Evolutionary conservation across 495 filamentous ascomycete species (phyloP), one percentile per base, ranked within the genome.

Genomic region (Aspergillus incahuasiensis): DNA sequence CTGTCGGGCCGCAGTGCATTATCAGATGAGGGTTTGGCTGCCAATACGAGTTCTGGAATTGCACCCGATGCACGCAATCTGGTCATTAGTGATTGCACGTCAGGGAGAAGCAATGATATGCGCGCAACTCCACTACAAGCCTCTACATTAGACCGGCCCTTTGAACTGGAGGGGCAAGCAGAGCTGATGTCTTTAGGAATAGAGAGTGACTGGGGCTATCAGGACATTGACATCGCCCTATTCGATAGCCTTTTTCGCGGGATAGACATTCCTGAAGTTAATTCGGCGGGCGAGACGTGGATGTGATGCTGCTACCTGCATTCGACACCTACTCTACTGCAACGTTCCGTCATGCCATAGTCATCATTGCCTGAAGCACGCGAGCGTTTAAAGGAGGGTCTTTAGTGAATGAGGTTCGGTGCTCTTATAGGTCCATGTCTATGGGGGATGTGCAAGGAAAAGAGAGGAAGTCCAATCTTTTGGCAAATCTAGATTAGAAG

Each of bases 211-310:
- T 70, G 58, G 61, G 58, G 58, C 21, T 54, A 69, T 6, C 64
- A 68, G 46, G 64, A 60, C 5, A 54, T 65, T 40, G 68, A 71
- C 15, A 19, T 64, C 34, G 68, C 64, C 42, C 61, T 71, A 16
- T 71, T 71, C 28, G 61, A 71, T 57, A 63, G 66, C 20, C 48
- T 71, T 5, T 67, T 68, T 32, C 52, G 57, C 4, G 65, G 61
- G 7, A 51, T 48, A 15, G 58, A 41, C 1, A 55, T 58, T 20
- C 24, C 18, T 1, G 52, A 39, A 13, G 52, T 6, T 1, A 30
- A 54, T 25, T 11, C n/a, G 15, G 24, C 13, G 4, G 45, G 30
- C 12, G 20, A 24, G 24, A 6, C 47, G 4, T 50, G 47, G 47
- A 38, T 32, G 28, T 20, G 13, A 21, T 48, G 28, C 13, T 2